These are phyloP conservation scores for Neopestalotiopsis sp. DNA, from an alignment of 2,329 filamentous ascomycete species.

Conservation along the genomic window DNA sequence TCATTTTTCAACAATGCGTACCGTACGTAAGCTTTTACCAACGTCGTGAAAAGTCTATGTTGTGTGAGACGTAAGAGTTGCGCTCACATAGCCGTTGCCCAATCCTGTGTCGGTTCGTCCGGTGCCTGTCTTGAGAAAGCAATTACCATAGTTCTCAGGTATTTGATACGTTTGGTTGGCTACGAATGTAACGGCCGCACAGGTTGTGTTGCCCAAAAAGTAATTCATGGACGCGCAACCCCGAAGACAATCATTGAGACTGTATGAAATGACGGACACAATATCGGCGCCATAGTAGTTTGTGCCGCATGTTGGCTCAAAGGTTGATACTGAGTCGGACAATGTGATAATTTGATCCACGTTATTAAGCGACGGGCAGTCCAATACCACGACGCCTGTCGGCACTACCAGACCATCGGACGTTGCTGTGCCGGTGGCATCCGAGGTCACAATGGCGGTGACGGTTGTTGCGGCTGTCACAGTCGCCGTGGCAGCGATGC, in stretches of 20 bases:
- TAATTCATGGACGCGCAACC: constrained; percentile 26
- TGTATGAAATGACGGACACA: constrained; percentile 25
- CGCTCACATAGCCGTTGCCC: neutral
- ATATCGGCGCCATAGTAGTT: constrained; percentile 21
- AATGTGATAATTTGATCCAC: constrained; percentile 20
- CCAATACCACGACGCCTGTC: constrained; percentile 23
- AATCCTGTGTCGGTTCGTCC: neutral
- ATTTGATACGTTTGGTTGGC: constrained; percentile 21
- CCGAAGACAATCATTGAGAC: constrained; percentile 25
- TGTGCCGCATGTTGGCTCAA: constrained; percentile 23
- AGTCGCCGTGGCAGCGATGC: neutral
- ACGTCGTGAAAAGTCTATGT: neutral
- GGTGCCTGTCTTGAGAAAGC: neutral
- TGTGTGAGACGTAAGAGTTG: neutral
- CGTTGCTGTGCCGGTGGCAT: constrained; percentile 11
- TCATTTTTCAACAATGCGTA: too few relatives aligned
- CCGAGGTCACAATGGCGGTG: too few relatives aligned
- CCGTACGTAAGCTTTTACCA: too few relatives aligned
- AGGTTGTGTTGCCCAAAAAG: constrained; percentile 22
- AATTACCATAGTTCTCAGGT: neutral
- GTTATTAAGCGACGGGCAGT: constrained; percentile 22
- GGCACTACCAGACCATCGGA: constrained; percentile 20
- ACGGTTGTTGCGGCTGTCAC: constrained; percentile 16
- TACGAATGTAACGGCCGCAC: constrained; percentile 21
- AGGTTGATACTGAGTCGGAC: constrained; percentile 21